phyloP scores from a whole-genome alignment of 2,329 filamentous ascomycete genomes.

The Arachnomyces sp. region DNA sequence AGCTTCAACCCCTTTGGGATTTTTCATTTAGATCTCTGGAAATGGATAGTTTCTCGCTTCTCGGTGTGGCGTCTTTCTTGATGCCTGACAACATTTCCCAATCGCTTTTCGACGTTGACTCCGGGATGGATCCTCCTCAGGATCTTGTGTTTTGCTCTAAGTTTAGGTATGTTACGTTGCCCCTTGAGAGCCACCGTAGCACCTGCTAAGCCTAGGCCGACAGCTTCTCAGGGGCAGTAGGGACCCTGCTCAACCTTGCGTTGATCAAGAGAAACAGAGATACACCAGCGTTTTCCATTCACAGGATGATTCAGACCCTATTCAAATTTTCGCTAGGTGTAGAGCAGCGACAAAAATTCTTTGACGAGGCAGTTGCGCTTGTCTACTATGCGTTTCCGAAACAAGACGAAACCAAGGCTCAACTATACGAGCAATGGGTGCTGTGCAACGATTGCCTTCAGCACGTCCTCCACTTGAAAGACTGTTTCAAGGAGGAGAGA shows the following conservation, averaged over 20 bases:
- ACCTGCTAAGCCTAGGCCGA: neutral
- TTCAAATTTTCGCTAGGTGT: neutral
- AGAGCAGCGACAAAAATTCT: constrained; percentile 1
- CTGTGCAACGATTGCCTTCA: constrained; percentile 2
- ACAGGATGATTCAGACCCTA: neutral
- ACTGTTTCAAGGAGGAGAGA: constrained; percentile 4
- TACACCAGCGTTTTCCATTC: neutral
- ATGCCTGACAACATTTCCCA: neutral
- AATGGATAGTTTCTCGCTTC: neutral
- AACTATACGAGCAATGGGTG: constrained; percentile 2
- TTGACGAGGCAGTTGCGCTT: constrained; percentile 1
- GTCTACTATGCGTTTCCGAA: constrained; percentile 4
- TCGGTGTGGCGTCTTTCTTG: neutral
- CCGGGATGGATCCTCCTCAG: neutral
- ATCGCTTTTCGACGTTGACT: neutral
- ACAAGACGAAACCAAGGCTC: neutral
- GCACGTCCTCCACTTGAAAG: constrained; percentile 2
- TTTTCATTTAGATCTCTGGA: neutral
- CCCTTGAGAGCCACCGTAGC: no score
- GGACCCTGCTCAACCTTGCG: neutral
- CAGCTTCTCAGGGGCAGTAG: constrained; percentile 1
- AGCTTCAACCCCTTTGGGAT: neutral
- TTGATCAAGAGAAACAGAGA: constrained; percentile 1
- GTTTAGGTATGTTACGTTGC: neutral
- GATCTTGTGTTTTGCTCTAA: constrained; percentile 1